Base-by-base conservation (phyloP, 192 early-diverging fungal species). In the Backusella westeae region DNA sequence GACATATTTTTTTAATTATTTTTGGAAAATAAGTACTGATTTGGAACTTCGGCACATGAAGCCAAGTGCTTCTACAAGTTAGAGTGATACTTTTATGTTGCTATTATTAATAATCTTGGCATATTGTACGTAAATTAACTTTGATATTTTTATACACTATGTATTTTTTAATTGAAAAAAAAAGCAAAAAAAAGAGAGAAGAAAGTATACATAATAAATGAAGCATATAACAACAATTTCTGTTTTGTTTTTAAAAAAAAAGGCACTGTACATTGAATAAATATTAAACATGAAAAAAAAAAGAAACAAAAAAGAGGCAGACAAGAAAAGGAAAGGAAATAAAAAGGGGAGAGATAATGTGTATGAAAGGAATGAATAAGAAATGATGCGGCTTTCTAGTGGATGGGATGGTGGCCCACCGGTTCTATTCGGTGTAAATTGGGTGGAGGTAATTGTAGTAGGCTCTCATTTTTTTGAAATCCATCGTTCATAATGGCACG, bases 401-500 rank as follows among this genome's bases (percentile, higher is more conserved):
- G 56, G 41, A 29, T 32, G 42, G 41, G 12, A 17, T 74, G 53
- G 42, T 74, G 21, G 35, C 17, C 21, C n/a, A 36, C 12, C 8
- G 35, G 65, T 56, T 63, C 56, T 63, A 63, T 29, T 63, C 67
- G 19, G 32, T 34, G 67, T 34, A 69, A 69, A 63, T 63, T 69
- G 36, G 67, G 67, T 21, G 67, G 34, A 17, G 67, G 67, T 36
- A 69, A 17, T 69, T 36, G 34, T 69, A 34, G 17, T 39, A 39
- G 17, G 9, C 9, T 23, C 7, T 23, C n/a, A 23, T 69, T 39
- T 34, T 34, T 39, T 23, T 36, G 19, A 29, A 63, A 63, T 1
- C 38, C 17, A 56, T 68, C 59, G 19, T 49, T 42, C 59, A 78
- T 78, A 29, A 78, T 78, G 12, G 26, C 42, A 10, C 49, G 73